Conservation (phyloP, 2,329 filamentous ascomycete genomes). For the Colletotrichum camelliae region DNA sequence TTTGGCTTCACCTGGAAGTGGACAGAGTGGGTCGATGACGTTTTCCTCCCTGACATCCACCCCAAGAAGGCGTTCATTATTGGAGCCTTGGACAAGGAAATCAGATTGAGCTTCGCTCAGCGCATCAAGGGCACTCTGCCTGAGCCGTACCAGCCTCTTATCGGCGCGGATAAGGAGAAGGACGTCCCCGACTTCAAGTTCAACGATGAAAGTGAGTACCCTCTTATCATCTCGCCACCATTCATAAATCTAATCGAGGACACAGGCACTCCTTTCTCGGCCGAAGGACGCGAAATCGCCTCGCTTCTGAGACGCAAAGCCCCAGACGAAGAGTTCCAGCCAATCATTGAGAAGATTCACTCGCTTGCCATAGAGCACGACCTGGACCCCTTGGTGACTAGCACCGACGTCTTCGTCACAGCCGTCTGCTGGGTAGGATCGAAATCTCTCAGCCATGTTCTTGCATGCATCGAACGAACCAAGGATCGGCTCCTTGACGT, state of each 20-base stretch:
- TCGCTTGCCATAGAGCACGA: slow-evolving; percentile 74
- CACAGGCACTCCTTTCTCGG: slow-evolving; percentile 78
- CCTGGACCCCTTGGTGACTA: slow-evolving; percentile 81
- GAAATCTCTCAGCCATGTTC: slow-evolving; percentile 94
- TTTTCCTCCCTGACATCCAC: slow-evolving; percentile 76
- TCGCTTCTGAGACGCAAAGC: slow-evolving; percentile 83
- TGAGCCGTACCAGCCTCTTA: slow-evolving; percentile 79
- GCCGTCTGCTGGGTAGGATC: slow-evolving; percentile 92
- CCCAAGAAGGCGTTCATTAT: slow-evolving; percentile 93
- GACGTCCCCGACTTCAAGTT: slow-evolving; percentile 98
- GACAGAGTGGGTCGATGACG: slow-evolving; percentile 94
- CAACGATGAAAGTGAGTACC: slow-evolving; percentile 69
- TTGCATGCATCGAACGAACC: slow-evolving; percentile 94
- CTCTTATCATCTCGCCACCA: not conserved
- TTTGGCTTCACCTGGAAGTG: slow-evolving; percentile 99
- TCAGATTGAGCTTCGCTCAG: slow-evolving; percentile 93
- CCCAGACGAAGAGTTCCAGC: slow-evolving; percentile 84
- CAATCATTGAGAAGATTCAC: slow-evolving; percentile 80
- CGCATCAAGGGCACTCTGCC: slow-evolving; percentile 94
- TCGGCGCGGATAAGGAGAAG: slow-evolving; percentile 87
- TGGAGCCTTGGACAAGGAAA: slow-evolving; percentile 93
- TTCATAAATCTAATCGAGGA: slow-evolving; percentile 22
- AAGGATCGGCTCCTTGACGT: slow-evolving; percentile 87
- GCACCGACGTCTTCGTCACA: slow-evolving; percentile 92
- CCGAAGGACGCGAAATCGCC: slow-evolving; percentile 84